Conservation (phyloP, 345 rosid genomes). For the Nasturtium officinale region DNA sequence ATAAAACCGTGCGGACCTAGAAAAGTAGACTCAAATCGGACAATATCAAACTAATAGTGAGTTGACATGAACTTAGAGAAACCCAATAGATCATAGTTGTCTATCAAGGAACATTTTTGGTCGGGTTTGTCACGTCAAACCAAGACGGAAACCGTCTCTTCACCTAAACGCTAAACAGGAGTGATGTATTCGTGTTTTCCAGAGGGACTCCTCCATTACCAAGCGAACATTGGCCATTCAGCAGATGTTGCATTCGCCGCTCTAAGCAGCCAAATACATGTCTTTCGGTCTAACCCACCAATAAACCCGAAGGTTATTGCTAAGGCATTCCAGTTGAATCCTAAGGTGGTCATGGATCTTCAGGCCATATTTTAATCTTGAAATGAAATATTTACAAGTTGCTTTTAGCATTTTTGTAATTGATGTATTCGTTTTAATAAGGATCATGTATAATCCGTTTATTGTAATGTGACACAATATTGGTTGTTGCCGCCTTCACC, state of each 20-base stretch:
- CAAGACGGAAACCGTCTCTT: conserved; percentile 28
- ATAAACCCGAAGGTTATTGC: conserved; percentile 16
- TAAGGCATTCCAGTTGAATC: conserved; percentile 27
- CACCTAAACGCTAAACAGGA: neutral
- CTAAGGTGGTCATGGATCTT: conserved; percentile 10
- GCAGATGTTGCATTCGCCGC: conserved; percentile 26
- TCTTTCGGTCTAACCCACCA: conserved; percentile 30
- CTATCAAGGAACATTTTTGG: conserved; percentile 19
- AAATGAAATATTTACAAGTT: no score
- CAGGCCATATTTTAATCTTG: conserved; percentile 12
- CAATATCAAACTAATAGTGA: no score
- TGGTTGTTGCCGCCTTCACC: no score
- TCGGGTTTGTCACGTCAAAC: conserved; percentile 35
- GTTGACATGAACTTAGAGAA: no score
- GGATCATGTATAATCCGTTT: no score
- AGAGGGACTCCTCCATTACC: conserved; percentile 31
- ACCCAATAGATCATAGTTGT: conserved; percentile 35
- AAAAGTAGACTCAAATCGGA: no score
- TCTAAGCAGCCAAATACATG: conserved; percentile 31
- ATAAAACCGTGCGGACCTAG: no score
- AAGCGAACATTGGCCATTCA: neutral
- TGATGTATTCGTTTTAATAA: no score
- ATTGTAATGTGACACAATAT: no score
- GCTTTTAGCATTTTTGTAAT: no score
- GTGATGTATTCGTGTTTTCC: conserved; percentile 40